These are phyloP conservation scores for Pichia sp. DNA, from an alignment of 1,139 yeast genomes.

Conservation along the genomic window DNA sequence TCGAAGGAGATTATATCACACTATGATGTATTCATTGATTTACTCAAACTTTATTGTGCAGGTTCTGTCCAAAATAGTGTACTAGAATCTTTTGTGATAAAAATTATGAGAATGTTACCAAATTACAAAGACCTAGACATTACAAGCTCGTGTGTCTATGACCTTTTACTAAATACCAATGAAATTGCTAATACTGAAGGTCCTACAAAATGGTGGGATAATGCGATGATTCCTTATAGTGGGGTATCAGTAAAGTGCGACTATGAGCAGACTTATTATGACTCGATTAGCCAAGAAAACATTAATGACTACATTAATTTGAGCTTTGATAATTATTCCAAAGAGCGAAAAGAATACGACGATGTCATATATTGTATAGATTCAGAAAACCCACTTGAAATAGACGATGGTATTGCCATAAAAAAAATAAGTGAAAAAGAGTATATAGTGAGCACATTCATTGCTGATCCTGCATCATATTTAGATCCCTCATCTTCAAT, in stretches of 20 bases:
- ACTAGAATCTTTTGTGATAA: conserved; percentile 38
- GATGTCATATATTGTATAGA: conserved; percentile 81
- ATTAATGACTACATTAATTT: conserved; percentile 25
- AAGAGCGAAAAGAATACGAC: conserved; percentile 29
- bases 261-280: conserved; percentile 41
- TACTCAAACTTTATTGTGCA: conserved; percentile 48
- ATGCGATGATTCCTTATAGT: conserved; percentile 40
- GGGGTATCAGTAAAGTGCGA: conserved; percentile 40
- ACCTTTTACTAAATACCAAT: conserved; percentile 37
- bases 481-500: conserved; percentile 46
- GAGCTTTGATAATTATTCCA: conserved; percentile 36
- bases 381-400: conserved; percentile 74
- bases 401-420: conserved; percentile 88
- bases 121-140: conserved; percentile 37
- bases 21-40: conserved; percentile 37
- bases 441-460: conserved; percentile 59
- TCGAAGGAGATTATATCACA: conserved; percentile 11
- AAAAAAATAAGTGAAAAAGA: conserved; percentile 34
- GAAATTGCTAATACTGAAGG: conserved; percentile 36
- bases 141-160: conserved; percentile 47
- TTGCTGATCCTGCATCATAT: conserved; percentile 84
- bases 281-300: conserved; percentile 22
- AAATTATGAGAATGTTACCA: conserved; percentile 28
- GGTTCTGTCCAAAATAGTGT: conserved; percentile 46
- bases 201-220: conserved; percentile 47